Evolutionary conservation across 352 stramenopile species (phyloP).

Genomic region (Phytophthora hybrid): DNA sequence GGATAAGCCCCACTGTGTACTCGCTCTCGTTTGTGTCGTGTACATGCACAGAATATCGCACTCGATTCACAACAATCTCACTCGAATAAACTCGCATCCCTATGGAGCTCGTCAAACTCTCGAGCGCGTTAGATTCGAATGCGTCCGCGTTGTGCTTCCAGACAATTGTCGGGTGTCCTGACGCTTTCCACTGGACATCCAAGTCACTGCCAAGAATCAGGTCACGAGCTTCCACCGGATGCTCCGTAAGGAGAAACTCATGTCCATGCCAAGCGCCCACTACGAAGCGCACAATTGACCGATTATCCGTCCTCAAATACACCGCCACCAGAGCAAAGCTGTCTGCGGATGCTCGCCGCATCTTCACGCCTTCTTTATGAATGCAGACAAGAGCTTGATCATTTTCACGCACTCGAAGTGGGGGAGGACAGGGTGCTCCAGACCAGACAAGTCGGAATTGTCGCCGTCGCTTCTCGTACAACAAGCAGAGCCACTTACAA

Average conservation of each 20-base stretch:
- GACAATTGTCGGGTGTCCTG: slow-evolving; percentile 33
- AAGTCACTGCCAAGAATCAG: slow-evolving; percentile 45
- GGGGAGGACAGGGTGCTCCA: slow-evolving; percentile 58
- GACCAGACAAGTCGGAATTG: slow-evolving; percentile 70
- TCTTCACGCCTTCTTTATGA: slow-evolving; percentile 66
- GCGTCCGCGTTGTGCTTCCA: slow-evolving; percentile 39
- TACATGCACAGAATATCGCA: slow-evolving; percentile 28
- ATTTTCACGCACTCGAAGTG: slow-evolving; percentile 62
- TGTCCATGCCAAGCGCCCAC: slow-evolving; percentile 26
- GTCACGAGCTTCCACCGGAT: slow-evolving; percentile 21
- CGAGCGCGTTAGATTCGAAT: not conserved
- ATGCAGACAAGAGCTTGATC: slow-evolving; percentile 59
- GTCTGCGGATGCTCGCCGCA: slow-evolving; percentile 1
- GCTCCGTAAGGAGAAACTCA: slow-evolving; percentile 34
- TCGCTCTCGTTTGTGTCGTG: slow-evolving; percentile 39
- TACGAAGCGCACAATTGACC: slow-evolving; percentile 52
- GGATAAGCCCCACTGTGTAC: slow-evolving; percentile 38
- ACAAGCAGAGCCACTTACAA: slow-evolving; percentile 67
- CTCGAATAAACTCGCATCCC: slow-evolving; percentile 51
- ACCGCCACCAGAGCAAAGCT: slow-evolving; percentile 43
- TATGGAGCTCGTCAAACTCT: not conserved
- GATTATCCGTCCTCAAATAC: slow-evolving; percentile 49
- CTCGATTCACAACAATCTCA: slow-evolving; percentile 32
- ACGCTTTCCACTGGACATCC: slow-evolving; percentile 19
- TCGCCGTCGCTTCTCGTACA: slow-evolving; percentile 63